Conservation (phyloP, 2,329 filamentous ascomycete genomes). For the Cercospora citrullina region DNA sequence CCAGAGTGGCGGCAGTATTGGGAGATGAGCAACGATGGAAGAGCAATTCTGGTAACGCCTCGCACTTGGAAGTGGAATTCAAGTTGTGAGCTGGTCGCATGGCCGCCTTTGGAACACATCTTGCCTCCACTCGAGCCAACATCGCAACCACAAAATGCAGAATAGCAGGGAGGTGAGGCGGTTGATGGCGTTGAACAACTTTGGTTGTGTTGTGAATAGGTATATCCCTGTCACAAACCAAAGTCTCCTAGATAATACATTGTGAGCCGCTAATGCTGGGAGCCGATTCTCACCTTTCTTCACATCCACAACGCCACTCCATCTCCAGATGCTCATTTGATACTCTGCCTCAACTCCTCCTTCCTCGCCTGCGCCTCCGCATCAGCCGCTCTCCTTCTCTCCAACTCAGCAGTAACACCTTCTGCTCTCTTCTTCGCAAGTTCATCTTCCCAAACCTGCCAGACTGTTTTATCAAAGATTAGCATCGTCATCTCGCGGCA, state of each 20-base stretch:
- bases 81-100: constrained; percentile 2
- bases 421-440: constrained; percentile 29
- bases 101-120: constrained; percentile 1
- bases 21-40: background rate
- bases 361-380: constrained; percentile 34
- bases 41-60: background rate
- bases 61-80: constrained; percentile 12
- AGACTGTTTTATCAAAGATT: constrained; percentile 32
- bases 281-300: background rate
- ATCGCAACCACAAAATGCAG: background rate
- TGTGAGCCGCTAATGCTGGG: background rate
- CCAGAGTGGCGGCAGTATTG: constrained; percentile 1
- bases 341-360: constrained; percentile 38
- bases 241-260: background rate
- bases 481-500: background rate
- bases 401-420: constrained; percentile 33
- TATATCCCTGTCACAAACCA: background rate
- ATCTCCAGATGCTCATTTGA: constrained; percentile 25
- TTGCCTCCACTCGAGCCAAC: background rate
- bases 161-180: background rate
- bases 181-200: background rate
- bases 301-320: background rate
- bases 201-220: background rate
- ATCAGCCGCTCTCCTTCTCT: constrained; percentile 34
- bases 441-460: constrained; percentile 41